phyloP scores from a whole-genome alignment of 2,329 filamentous ascomycete genomes.

The Exserohilum turcica region DNA sequence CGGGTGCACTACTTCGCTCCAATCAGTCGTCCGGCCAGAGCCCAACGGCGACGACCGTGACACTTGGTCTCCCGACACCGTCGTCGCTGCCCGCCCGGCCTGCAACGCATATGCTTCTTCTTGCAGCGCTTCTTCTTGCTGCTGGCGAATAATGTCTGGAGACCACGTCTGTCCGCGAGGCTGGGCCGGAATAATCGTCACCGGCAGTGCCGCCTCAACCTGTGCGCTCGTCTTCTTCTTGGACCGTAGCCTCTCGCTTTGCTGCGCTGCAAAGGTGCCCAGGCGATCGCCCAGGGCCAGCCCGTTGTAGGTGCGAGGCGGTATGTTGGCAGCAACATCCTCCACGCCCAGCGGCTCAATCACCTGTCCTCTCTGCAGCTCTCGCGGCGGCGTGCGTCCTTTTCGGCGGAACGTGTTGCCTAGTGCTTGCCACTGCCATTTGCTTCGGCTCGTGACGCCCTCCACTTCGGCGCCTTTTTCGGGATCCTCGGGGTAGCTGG shows the following conservation, averaged over 20 bases:
- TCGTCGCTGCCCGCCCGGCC: slow-evolving; percentile 23
- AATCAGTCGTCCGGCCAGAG: slow-evolving; percentile 12
- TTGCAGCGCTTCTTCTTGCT: slow-evolving; percentile 24
- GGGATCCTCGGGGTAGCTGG: slow-evolving; percentile 30
- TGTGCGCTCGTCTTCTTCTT: slow-evolving; percentile 42
- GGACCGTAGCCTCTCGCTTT: slow-evolving; percentile 52
- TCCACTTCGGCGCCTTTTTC: slow-evolving; percentile 37
- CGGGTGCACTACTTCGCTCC: slow-evolving; percentile 16
- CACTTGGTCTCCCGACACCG: slow-evolving; percentile 23
- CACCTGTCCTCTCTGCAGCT: slow-evolving; percentile 63
- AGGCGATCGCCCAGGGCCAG: slow-evolving; percentile 53
- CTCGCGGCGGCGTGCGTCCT: slow-evolving; percentile 62
- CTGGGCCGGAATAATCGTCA: slow-evolving; percentile 66
- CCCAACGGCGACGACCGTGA: slow-evolving; percentile 17
- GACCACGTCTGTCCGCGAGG: slow-evolving; percentile 62
- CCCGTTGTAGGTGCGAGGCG: slow-evolving; percentile 51
- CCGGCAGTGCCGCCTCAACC: slow-evolving; percentile 54
- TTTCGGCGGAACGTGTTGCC: slow-evolving; percentile 64
- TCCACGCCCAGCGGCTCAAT: slow-evolving; percentile 50
- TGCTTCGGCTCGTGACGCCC: slow-evolving; percentile 22
- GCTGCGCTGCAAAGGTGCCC: slow-evolving; percentile 57
- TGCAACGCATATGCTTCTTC: slow-evolving; percentile 23
- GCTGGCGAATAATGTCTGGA: slow-evolving; percentile 46
- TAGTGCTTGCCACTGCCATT: slow-evolving; percentile 57
- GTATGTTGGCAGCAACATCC: slow-evolving; percentile 42